Base-by-base conservation (phyloP, 2,329 filamentous ascomycete genomes). In the Aspergillus oerlinghausenensis region DNA sequence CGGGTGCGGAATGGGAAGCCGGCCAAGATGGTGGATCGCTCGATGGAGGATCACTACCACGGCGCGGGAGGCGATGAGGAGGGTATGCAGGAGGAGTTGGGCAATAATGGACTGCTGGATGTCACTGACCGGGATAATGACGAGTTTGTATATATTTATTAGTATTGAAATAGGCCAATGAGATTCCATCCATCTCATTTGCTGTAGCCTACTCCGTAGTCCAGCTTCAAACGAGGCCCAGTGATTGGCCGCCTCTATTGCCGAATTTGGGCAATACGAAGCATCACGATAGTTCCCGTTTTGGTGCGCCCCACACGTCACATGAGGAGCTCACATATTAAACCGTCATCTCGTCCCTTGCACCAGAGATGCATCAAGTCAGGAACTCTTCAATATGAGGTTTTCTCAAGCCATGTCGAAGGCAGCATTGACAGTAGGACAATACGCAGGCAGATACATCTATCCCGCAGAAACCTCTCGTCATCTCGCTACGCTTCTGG, bases 101-200 rank as follows among this genome's bases (percentile, higher is more conserved):
- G 82, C 5, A 76, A 80, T 17, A 77, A 81, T 49, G 81, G 80
- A 0, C 81, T 83, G 51, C 68, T 82, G 60, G 86, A 89, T 70
- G 62, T 87, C 61, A 87, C 86, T 0, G 86, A 89, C 68, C 72
- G 80, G 21, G 74, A 85, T 73, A 89, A 88, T 63, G 84, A 89
- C 56, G 85, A 88, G 64, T 88, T 88, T 72, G 79, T 87, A 17
- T 87, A 84, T 70, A 79, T 85, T 49, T 85, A 85, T 63, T 84
- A 59, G 6, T 5, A 29, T 29, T 10, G 28, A 29, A 4, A 17
- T 17, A 35, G 14, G 11, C 11, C 29, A 38, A 17, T 7, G 14
- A 35, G 14, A 14, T 35, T 17, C 11, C 5, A 38, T 38, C 11
- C 14, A 17, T 17, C 14, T 11, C 4, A 17, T 17, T 1, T 17